Evolutionary conservation across 495 filamentous ascomycete species (phyloP).

Genomic region (Darksidea phi): DNA sequence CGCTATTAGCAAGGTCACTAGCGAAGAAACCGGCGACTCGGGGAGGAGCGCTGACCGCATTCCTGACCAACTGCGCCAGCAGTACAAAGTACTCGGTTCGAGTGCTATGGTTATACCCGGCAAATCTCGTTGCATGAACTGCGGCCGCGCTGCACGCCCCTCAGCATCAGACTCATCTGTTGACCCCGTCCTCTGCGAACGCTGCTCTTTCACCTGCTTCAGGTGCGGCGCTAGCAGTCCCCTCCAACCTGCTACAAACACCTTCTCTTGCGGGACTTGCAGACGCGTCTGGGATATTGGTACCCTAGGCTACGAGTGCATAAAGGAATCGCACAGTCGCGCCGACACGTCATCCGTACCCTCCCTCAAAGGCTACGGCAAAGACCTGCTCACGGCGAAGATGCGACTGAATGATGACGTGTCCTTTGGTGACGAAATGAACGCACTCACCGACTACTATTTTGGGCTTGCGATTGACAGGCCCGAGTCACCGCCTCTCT

Average conservation of each 20-base stretch:
- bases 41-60: constrained; percentile 40
- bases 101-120: constrained; percentile 4
- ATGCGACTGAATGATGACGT: not conserved
- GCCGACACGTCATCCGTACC: not conserved
- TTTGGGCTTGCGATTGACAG: constrained; percentile 13
- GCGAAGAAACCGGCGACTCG: constrained; percentile 38
- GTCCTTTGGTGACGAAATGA: constrained; percentile 26
- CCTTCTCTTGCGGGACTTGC: constrained; percentile 4
- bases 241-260: not conserved
- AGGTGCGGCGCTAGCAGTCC: constrained; percentile 15
- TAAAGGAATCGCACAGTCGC: not conserved
- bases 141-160: constrained; percentile 30
- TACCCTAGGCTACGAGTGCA: constrained; percentile 20
- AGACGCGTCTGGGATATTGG: constrained; percentile 23
- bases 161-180: not conserved
- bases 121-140: constrained; percentile 28
- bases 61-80: constrained; percentile 35
- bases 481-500: constrained; percentile 13
- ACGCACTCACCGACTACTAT: constrained; percentile 28
- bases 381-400: not conserved
- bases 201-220: constrained; percentile 36
- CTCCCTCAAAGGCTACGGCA: not conserved
- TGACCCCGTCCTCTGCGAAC: constrained; percentile 20
- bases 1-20: constrained; percentile 25
- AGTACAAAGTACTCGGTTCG: constrained; percentile 10